phyloP scores from a whole-genome alignment of 106 monocot species.

The Apostasia ramifera region DNA sequence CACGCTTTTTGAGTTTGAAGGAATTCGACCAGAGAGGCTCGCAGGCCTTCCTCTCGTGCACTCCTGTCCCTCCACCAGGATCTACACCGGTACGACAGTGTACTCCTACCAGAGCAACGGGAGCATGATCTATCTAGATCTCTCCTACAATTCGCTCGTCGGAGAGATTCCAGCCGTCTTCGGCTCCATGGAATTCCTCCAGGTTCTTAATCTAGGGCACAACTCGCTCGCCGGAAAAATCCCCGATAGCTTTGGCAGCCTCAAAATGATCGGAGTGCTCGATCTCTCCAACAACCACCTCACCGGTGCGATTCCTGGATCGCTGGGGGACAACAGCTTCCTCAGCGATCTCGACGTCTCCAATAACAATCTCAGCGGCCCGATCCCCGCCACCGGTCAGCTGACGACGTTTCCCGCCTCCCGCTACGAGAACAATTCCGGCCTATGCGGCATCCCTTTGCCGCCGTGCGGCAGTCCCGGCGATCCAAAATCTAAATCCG shows the following conservation, averaged over 20 bases:
- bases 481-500: neutral
- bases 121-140: slow-evolving; percentile 65
- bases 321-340: slow-evolving; percentile 31
- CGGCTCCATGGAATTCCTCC: slow-evolving; percentile 49
- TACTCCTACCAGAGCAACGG: slow-evolving; percentile 43
- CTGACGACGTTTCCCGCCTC: slow-evolving; percentile 59
- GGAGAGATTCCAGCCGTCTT: slow-evolving; percentile 47
- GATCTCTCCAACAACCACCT: slow-evolving; percentile 72
- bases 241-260: slow-evolving; percentile 37
- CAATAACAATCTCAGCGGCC: slow-evolving; percentile 65
- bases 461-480: slow-evolving; percentile 23
- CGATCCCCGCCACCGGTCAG: slow-evolving; percentile 66
- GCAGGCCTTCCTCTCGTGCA: slow-evolving; percentile 26
- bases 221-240: slow-evolving; percentile 57
- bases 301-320: slow-evolving; percentile 50
- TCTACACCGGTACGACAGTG: slow-evolving; percentile 52
- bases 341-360: slow-evolving; percentile 76
- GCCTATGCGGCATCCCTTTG: slow-evolving; percentile 72
- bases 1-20: slow-evolving; percentile 59
- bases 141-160: slow-evolving; percentile 55
- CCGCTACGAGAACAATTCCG: slow-evolving; percentile 61
- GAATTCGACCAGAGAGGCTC: slow-evolving; percentile 64
- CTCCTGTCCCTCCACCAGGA: slow-evolving; percentile 44
- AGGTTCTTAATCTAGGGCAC: slow-evolving; percentile 69
- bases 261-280: slow-evolving; percentile 34